These are phyloP conservation scores for Chaetomiaceae sp. DNA, from an alignment of 2,329 filamentous ascomycete genomes.

Conservation along the genomic window DNA sequence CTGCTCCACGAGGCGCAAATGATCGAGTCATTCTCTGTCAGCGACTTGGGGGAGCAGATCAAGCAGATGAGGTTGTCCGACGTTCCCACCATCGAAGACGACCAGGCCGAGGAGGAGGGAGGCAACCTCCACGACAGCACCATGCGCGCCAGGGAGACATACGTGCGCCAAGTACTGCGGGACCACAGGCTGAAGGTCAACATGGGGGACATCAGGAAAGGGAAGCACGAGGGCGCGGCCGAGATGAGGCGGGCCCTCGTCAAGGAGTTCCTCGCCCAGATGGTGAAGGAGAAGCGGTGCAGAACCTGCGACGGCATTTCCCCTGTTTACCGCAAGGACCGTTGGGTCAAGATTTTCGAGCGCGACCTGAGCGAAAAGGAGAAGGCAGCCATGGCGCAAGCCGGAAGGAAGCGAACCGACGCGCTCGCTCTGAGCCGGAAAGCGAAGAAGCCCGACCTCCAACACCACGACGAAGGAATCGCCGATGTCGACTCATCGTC, in stretches of 20 bases:
- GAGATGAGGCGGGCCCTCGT: slow-evolving; percentile 72
- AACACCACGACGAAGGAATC: slow-evolving; percentile 63
- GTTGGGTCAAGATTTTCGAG: slow-evolving; percentile 90
- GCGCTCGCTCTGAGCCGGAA: slow-evolving; percentile 55
- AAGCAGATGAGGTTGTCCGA: slow-evolving; percentile 34
- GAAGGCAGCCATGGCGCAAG: slow-evolving; percentile 69
- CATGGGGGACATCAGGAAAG: slow-evolving; percentile 47
- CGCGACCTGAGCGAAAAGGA: slow-evolving; percentile 72
- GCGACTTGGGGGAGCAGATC: slow-evolving; percentile 36
- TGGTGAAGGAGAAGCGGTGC: slow-evolving; percentile 68
- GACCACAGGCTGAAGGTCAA: slow-evolving; percentile 44
- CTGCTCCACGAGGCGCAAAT: slow-evolving; percentile 64
- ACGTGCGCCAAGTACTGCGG: slow-evolving; percentile 69
- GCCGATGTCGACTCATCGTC: slow-evolving; percentile 56
- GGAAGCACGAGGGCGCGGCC: slow-evolving; percentile 79
- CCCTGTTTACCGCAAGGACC: slow-evolving; percentile 81
- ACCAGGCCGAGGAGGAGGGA: slow-evolving; percentile 63
- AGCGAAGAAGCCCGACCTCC: slow-evolving; percentile 37
- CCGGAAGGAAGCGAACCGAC: slow-evolving; percentile 62
- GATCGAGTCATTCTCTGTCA: slow-evolving; percentile 51
- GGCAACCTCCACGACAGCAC: slow-evolving; percentile 48
- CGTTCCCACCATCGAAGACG: slow-evolving; percentile 44
- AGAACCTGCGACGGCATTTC: slow-evolving; percentile 64
- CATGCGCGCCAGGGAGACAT: slow-evolving; percentile 54
- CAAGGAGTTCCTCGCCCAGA: slow-evolving; percentile 73